Percentiles rank a stretch among this genome's conserved stretches.
phyloP scores from a whole-genome alignment of 1,284 basidiomycete species.

The Pyrrhoderma lamaoense region DNA sequence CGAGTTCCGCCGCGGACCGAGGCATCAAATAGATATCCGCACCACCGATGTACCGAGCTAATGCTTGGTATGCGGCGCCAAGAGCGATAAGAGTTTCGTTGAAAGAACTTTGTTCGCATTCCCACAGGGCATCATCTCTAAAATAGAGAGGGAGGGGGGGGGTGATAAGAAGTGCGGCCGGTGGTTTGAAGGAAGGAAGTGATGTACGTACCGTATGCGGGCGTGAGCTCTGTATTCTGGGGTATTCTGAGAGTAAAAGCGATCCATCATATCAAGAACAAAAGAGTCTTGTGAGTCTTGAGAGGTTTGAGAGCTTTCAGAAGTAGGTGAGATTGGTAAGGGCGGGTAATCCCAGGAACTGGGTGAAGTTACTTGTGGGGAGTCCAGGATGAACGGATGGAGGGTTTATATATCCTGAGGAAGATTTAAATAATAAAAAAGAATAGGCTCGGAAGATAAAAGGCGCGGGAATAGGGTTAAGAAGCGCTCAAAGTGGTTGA shows the following conservation, averaged over 20 bases:
- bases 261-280: constrained; percentile 42
- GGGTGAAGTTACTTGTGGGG: neutral
- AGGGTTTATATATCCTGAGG: neutral
- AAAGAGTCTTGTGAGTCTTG: neutral
- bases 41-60: constrained; percentile 34
- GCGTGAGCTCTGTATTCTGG: constrained; percentile 66
- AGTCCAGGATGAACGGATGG: neutral
- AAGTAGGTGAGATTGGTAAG: neutral
- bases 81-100: constrained; percentile 64
- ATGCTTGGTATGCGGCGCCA: constrained; percentile 41
- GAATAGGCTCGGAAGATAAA: neutral
- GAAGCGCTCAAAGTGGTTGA: no score
- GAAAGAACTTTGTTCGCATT: constrained; percentile 37
- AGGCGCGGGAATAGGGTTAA: no score
- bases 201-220: constrained; percentile 46
- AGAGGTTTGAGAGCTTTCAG: neutral
- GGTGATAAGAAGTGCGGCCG: constrained; percentile 11
- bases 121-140: constrained; percentile 64
- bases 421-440: neutral
- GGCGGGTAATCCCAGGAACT: neutral
- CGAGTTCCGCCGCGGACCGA: constrained; percentile 53
- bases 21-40: constrained; percentile 64
- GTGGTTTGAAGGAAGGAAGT: neutral
- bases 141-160: neutral
- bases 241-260: constrained; percentile 62